Percentiles rank a stretch among this genome's conserved stretches.
Evolutionary conservation across 352 stramenopile species (phyloP).

Genomic region (Globisporangium heterothallicum): DNA sequence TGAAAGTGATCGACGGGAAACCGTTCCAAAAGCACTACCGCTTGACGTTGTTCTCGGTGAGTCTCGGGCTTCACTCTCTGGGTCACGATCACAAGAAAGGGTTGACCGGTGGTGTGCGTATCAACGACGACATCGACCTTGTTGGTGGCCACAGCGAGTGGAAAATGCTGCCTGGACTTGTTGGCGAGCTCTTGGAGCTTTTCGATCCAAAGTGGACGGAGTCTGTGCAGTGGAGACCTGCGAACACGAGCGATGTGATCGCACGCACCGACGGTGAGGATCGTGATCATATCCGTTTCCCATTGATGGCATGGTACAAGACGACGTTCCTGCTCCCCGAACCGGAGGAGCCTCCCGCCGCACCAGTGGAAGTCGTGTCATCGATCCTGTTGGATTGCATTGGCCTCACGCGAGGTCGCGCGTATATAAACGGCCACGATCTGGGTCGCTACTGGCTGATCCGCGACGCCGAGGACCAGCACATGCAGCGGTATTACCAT

Average conservation of each 20-base stretch:
- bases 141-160: conserved; percentile 20
- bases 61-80: conserved; percentile 49
- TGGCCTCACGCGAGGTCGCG: conserved; percentile 50
- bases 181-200: conserved; percentile 64
- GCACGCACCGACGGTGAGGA: conserved; percentile 6
- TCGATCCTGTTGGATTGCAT: conserved; percentile 57
- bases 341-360: conserved; percentile 8
- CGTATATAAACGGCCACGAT: conserved; percentile 62
- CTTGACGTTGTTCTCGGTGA: conserved; percentile 49
- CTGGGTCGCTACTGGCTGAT: conserved; percentile 69
- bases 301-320: conserved; percentile 48
- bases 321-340: conserved; percentile 32
- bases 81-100: conserved; percentile 54
- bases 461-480: conserved; percentile 32
- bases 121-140: conserved; percentile 32
- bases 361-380: conserved; percentile 18
- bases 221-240: conserved; percentile 41
- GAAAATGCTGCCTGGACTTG: conserved; percentile 52
- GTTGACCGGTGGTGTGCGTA: conserved; percentile 39
- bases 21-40: conserved; percentile 22
- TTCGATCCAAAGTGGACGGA: conserved; percentile 37
- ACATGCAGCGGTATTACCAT: conserved; percentile 68
- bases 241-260: no score
- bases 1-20: conserved; percentile 9
- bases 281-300: conserved; percentile 7